phyloP scores from a whole-genome alignment of 140 eudicot genomes.

The Oenanthe javanica region DNA sequence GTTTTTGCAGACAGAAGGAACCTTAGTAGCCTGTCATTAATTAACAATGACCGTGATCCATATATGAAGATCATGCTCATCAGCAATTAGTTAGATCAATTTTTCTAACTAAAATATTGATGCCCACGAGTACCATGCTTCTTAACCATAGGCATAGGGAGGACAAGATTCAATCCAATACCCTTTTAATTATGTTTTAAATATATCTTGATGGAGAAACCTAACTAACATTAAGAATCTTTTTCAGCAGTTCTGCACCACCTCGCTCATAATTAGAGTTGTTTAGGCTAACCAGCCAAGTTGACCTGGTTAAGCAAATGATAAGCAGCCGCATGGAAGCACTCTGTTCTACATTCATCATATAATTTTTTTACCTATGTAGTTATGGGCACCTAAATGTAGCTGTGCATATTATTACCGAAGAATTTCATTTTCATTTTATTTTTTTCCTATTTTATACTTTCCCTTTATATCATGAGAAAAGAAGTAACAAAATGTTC shows the following conservation, averaged over 20 bases:
- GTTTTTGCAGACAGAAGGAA: neutral
- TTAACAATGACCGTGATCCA: neutral
- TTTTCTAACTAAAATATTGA: neutral
- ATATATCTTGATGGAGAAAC: neutral
- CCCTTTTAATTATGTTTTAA: neutral
- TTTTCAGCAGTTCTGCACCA: neutral
- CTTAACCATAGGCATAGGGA: neutral
- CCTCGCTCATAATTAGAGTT: neutral
- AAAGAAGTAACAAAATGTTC: neutral
- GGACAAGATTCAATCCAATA: neutral
- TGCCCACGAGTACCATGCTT: slow-evolving; percentile 1
- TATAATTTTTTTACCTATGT: neutral
- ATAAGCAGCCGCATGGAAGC: neutral
- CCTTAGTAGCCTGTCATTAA: neutral
- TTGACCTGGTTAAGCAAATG: neutral
- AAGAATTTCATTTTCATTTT: neutral
- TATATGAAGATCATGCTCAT: neutral
- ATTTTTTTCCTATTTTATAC: neutral
- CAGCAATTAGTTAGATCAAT: neutral
- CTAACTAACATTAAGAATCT: neutral
- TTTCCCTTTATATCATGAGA: neutral
- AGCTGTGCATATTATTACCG: neutral
- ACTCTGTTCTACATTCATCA: neutral
- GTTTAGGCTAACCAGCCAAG: neutral
- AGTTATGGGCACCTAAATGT: neutral